Evolutionary conservation across 2,329 filamentous ascomycete genomes (phyloP).

Genomic region (Colletotrichum gloeosporioides): DNA sequence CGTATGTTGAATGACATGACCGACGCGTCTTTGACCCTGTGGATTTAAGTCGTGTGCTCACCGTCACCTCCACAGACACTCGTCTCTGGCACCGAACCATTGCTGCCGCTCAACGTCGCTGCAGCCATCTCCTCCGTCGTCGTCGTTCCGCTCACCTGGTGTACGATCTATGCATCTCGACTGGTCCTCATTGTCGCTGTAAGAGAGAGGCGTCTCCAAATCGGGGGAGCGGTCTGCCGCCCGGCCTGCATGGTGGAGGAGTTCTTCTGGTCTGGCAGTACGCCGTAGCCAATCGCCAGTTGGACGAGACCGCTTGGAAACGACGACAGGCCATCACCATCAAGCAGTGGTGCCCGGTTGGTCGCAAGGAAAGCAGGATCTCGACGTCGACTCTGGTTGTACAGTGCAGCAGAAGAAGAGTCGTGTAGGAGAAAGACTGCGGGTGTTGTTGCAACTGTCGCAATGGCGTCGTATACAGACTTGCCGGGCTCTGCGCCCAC

Average conservation of each 20-base stretch:
- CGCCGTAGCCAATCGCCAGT: slow-evolving; percentile 12
- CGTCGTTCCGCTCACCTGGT: background rate
- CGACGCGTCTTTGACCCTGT: slow-evolving; percentile 11
- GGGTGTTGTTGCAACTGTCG: background rate
- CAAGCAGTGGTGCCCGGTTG: background rate
- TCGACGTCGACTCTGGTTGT: background rate
- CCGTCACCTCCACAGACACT: slow-evolving; percentile 5
- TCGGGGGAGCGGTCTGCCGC: slow-evolving; percentile 14
- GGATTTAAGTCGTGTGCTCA: slow-evolving; percentile 19
- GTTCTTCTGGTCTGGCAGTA: slow-evolving; percentile 12
- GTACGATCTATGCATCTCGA: slow-evolving; percentile 11
- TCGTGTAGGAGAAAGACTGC: background rate
- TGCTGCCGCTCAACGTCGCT: background rate
- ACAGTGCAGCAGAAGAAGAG: background rate
- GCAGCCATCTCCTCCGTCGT: background rate
- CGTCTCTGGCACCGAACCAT: slow-evolving; percentile 11
- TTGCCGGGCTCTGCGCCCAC: slow-evolving; percentile 32
- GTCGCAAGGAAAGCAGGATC: background rate
- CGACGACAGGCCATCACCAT: background rate
- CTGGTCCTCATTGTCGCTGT: slow-evolving; percentile 3
- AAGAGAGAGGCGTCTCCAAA: slow-evolving; percentile 19
- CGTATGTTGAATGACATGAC: slow-evolving; percentile 22
- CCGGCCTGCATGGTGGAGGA: slow-evolving; percentile 20
- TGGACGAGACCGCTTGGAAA: background rate
- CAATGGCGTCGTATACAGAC: slow-evolving; percentile 42